Evolutionary conservation across 306 rosid genomes (phyloP).

Genomic region (Malus fusca): DNA sequence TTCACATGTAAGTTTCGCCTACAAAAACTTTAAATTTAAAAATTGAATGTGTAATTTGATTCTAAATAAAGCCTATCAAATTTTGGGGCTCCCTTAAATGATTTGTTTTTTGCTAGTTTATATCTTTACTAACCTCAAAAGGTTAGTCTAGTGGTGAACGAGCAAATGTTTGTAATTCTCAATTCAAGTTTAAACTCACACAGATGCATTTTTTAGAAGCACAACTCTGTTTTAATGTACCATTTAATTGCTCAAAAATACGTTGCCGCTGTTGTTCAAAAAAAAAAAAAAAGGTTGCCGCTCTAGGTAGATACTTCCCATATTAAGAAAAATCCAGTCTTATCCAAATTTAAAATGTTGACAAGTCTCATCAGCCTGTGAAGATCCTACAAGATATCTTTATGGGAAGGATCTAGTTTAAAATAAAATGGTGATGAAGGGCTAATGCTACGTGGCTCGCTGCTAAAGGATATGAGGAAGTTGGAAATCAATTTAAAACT

Average conservation of each 20-base stretch:
- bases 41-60: neutral
- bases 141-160: too few species aligned
- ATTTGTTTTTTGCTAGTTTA: too few species aligned
- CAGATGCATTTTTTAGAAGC: rapidly evolving
- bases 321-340: neutral
- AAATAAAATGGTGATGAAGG: neutral
- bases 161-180: too few species aligned
- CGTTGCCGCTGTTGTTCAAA: too few species aligned
- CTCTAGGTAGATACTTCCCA: rapidly evolving
- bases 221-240: rapidly evolving
- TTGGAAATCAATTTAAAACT: neutral
- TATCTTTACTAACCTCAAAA: too few species aligned
- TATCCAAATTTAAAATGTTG: neutral
- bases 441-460: slow-evolving; percentile 1
- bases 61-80: neutral
- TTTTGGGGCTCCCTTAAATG: neutral
- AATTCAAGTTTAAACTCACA: neutral
- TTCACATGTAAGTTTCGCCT: neutral
- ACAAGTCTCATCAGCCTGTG: neutral
- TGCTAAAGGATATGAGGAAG: neutral
- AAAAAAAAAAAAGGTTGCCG: too few species aligned
- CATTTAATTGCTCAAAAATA: too few species aligned
- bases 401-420: neutral
- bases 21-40: neutral
- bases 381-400: neutral